Conservation (phyloP, 164 flowering plant genomes). For the Nymphaea colorata region DNA sequence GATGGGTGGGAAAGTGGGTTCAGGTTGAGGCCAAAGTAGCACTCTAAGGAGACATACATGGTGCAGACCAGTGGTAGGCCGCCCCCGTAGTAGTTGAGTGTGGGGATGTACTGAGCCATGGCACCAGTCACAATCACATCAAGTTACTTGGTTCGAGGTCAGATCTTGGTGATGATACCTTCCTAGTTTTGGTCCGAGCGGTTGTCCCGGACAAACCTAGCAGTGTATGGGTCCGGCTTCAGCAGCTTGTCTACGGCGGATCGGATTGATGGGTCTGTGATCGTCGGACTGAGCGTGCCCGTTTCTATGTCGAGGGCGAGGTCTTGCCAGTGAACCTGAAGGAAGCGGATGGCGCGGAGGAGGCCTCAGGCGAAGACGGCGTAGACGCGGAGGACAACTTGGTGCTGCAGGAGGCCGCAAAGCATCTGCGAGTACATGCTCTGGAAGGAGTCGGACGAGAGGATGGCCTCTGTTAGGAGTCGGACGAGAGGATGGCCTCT, state of each 20-base stretch:
- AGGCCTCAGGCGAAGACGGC: conserved; percentile 41
- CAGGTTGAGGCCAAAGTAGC: conserved; percentile 35
- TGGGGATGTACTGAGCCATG: conserved; percentile 37
- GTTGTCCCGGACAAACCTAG: conserved; percentile 17
- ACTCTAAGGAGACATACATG: conserved; percentile 38
- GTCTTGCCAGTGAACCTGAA: conserved; percentile 23
- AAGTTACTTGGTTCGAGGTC: conserved; percentile 37
- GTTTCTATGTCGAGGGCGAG: conserved; percentile 23
- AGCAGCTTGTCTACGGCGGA: conserved; percentile 10
- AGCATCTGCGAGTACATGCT: too few species aligned
- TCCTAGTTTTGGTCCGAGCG: conserved; percentile 21
- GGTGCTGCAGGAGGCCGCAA: too few species aligned
- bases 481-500: too few species aligned
- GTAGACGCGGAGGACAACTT: conserved; percentile 34
- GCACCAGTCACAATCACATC: conserved; percentile 33
- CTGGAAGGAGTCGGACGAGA: too few species aligned
- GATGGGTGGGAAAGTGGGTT: conserved; percentile 27
- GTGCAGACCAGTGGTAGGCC: conserved; percentile 29
- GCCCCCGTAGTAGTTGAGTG: conserved; percentile 28
- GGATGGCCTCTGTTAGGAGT: too few species aligned
- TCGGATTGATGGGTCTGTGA: conserved; percentile 20
- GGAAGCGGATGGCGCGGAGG: conserved; percentile 36
- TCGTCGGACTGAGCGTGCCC: conserved; percentile 18
- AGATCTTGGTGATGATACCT: conserved; percentile 26
- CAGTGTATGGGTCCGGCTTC: conserved; percentile 20